Conservation (phyloP, 495 filamentous ascomycete species). For the Peziza echinospora region DNA sequence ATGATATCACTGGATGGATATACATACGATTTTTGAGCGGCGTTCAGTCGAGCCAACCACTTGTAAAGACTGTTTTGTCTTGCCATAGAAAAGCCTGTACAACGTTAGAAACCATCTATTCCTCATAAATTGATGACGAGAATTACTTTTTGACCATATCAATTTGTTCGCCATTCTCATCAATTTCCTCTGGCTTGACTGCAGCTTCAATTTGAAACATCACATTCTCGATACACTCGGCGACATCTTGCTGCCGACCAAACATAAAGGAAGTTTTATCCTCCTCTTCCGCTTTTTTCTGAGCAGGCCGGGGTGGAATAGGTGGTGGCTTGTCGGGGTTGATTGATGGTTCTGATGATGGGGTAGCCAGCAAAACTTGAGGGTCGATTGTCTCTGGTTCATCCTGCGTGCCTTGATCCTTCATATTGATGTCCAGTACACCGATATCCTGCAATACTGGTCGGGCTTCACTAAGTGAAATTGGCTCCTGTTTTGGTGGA, state of each 20-base stretch:
- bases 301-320: constrained; percentile 19
- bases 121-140: neutral
- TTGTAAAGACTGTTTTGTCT: constrained; percentile 23
- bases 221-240: constrained; percentile 81
- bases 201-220: constrained; percentile 77
- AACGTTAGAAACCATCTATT: constrained; percentile 2
- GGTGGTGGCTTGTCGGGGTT: constrained; percentile 22
- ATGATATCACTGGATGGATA: neutral
- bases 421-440: too few relatives aligned
- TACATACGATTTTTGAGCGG: constrained; percentile 16
- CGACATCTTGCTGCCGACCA: constrained; percentile 69
- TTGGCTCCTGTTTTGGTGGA: constrained; percentile 5
- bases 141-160: constrained; percentile 51
- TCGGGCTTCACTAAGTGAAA: neutral
- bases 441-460: neutral
- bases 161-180: constrained; percentile 46
- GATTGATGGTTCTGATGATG: neutral
- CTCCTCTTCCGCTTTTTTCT: constrained; percentile 27
- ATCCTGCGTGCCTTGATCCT: too few relatives aligned
- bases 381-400: neutral
- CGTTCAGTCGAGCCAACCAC: constrained; percentile 16
- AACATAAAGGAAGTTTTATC: constrained; percentile 33
- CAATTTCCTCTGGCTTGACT: constrained; percentile 41
- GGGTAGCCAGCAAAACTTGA: too few relatives aligned
- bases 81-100: constrained; percentile 36